Conservation (phyloP, 1,284 basidiomycete species). For the Microbotryum saponariae region DNA sequence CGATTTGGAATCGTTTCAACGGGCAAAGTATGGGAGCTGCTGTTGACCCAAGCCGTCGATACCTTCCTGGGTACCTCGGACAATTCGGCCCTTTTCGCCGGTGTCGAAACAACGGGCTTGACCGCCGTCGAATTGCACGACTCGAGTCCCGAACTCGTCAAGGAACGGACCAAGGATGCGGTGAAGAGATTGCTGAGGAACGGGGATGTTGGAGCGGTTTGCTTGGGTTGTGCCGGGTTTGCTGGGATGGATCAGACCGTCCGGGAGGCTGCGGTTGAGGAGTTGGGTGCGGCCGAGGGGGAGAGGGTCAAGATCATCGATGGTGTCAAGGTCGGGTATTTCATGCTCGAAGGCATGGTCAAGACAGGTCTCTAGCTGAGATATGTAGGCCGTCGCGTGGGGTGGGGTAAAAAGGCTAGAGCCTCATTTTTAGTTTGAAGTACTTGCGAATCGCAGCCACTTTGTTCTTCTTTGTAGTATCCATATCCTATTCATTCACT, state of each 20-base stretch:
- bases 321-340: conserved; percentile 42
- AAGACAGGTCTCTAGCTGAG: not conserved
- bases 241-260: conserved; percentile 46
- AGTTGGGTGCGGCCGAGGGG: conserved; percentile 34
- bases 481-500: too few species aligned
- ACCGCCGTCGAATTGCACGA: conserved; percentile 47
- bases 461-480: too few species aligned
- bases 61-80: conserved; percentile 35
- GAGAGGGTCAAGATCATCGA: conserved; percentile 45
- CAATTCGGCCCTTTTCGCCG: conserved; percentile 39
- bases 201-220: conserved; percentile 43
- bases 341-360: conserved; percentile 12
- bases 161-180: conserved; percentile 38
- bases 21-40: conserved; percentile 47
- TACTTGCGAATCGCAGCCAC: too few species aligned
- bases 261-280: conserved; percentile 23
- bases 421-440: too few species aligned
- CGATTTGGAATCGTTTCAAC: conserved; percentile 50
- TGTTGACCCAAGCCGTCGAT: conserved; percentile 42
- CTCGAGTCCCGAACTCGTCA: conserved; percentile 41
- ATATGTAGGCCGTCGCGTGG: too few species aligned
- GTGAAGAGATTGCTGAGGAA: conserved; percentile 38
- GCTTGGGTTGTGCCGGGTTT: conserved; percentile 52
- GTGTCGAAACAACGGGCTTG: conserved; percentile 48
- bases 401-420: too few species aligned